These are phyloP conservation scores for Neurospora sp. DNA, from an alignment of 495 filamentous ascomycete species.

Conservation along the genomic window DNA sequence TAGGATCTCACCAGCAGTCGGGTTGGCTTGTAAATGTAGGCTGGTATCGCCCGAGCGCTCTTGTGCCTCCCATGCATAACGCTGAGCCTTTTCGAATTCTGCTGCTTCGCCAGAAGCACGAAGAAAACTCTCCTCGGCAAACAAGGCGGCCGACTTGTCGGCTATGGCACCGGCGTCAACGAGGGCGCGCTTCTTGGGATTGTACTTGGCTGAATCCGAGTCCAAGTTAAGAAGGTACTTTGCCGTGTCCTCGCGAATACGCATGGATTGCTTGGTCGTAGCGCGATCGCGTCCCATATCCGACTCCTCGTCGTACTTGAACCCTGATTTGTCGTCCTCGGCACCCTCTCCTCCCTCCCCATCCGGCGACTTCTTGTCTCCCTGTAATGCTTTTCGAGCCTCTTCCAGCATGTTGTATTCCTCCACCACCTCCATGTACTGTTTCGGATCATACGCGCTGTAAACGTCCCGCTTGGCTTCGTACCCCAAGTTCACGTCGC, in stretches of 20 bases:
- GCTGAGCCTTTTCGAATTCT: slow-evolving; percentile 83
- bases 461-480: slow-evolving; percentile 97
- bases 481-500: slow-evolving; percentile 81
- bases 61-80: slow-evolving; percentile 91
- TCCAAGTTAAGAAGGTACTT: slow-evolving; percentile 95
- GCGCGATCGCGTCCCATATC: slow-evolving; percentile 89
- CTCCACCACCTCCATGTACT: slow-evolving; percentile 76
- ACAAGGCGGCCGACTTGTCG: slow-evolving; percentile 75
- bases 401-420: slow-evolving; percentile 82
- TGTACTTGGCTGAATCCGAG: slow-evolving; percentile 93
- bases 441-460: slow-evolving; percentile 88
- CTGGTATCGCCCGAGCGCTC: slow-evolving; percentile 65
- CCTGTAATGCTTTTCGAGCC: slow-evolving; percentile 40
- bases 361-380: slow-evolving; percentile 19
- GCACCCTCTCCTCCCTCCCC: slow-evolving; percentile 44
- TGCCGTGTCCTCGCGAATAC: slow-evolving; percentile 94
- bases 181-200: slow-evolving; percentile 93
- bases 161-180: slow-evolving; percentile 75
- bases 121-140: slow-evolving; percentile 92
- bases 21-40: slow-evolving; percentile 88
- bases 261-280: slow-evolving; percentile 75
- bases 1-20: slow-evolving; percentile 77
- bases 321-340: slow-evolving; percentile 19
- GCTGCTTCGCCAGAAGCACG: slow-evolving; percentile 85
- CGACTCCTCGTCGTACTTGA: slow-evolving; percentile 89